phyloP scores from a whole-genome alignment of 2,329 filamentous ascomycete species.

The Beauveria scarabaeidicola region DNA sequence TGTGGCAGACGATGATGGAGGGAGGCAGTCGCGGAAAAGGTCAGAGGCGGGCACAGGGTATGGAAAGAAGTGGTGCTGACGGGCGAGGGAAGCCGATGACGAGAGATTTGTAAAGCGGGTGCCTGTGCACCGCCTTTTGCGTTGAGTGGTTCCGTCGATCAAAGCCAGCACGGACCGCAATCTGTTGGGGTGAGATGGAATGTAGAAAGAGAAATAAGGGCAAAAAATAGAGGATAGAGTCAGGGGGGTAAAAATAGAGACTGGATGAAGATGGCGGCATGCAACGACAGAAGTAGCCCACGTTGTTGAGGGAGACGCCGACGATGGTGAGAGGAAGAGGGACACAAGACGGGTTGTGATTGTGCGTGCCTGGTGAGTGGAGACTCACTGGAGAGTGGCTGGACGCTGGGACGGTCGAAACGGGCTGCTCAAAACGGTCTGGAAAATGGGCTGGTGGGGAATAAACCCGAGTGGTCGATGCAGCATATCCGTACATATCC shows the following conservation, averaged over 20 bases:
- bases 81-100: background rate
- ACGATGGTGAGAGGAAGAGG: background rate
- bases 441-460: background rate
- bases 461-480: constrained; percentile 5
- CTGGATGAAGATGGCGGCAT: background rate
- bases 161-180: background rate
- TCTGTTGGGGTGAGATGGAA: background rate
- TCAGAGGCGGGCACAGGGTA: background rate
- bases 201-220: background rate
- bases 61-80: background rate
- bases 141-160: background rate
- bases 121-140: constrained; percentile 6
- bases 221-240: background rate
- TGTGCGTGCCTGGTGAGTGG: background rate
- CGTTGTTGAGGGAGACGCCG: constrained; percentile 4
- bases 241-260: background rate
- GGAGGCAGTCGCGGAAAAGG: background rate
- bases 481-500: no score
- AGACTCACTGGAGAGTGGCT: background rate
- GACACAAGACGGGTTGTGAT: no score
- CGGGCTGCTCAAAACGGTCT: no score
- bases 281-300: background rate
- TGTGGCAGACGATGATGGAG: background rate
- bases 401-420: no score
- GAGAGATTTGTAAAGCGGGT: constrained; percentile 4